phyloP scores from a whole-genome alignment of 2,329 filamentous ascomycete genomes.

The Chrysoporthe deuterocubensis region DNA sequence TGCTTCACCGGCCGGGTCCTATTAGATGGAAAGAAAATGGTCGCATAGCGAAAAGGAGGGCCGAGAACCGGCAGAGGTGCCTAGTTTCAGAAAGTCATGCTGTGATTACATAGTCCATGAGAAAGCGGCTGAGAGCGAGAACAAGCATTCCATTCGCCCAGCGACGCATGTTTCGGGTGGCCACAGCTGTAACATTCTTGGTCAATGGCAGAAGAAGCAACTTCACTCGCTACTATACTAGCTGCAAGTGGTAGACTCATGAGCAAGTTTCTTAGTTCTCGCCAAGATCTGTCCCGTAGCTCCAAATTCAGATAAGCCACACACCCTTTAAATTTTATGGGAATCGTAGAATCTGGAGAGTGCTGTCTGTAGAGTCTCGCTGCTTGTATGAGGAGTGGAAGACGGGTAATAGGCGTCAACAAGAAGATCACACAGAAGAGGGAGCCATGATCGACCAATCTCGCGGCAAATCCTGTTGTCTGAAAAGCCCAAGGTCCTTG shows the following conservation, averaged over 20 bases:
- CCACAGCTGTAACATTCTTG: slow-evolving; percentile 13
- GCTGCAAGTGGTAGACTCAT: neutral
- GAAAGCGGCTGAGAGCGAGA: slow-evolving; percentile 2
- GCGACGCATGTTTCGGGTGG: slow-evolving; percentile 21
- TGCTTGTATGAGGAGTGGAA: neutral
- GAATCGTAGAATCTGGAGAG: neutral
- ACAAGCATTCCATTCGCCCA: neutral
- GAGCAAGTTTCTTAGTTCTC: neutral
- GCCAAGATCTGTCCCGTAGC: neutral
- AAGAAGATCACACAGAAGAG: neutral
- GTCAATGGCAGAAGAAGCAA: neutral
- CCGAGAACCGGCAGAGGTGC: neutral
- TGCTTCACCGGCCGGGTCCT: neutral
- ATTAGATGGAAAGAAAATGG: neutral
- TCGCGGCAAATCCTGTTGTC: too few relatives aligned
- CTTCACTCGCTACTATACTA: neutral
- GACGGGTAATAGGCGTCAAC: neutral
- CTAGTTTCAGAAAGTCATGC: slow-evolving; percentile 4
- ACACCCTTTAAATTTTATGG: neutral
- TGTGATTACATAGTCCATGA: neutral
- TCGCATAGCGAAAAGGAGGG: neutral
- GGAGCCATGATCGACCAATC: neutral
- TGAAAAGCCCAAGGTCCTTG: neutral
- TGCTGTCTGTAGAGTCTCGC: neutral
- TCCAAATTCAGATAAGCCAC: neutral